Evolutionary conservation across 2,329 filamentous ascomycete species (phyloP).

Genomic region (Curvularia spicifera): DNA sequence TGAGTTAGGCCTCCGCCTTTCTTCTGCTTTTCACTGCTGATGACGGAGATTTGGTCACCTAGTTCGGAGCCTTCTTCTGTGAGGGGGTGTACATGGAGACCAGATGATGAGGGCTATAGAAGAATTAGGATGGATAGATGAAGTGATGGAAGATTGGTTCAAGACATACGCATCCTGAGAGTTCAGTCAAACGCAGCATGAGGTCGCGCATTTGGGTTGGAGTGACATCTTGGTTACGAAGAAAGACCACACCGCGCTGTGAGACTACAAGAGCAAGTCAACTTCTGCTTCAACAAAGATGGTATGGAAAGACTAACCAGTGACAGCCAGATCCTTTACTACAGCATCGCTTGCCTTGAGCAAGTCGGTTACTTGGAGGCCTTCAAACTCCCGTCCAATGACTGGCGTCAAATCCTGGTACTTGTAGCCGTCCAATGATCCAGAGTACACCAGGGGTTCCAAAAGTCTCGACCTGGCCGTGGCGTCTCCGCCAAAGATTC

Average conservation of each 20-base stretch:
- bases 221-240: conserved; percentile 64
- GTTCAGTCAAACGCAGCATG: conserved; percentile 64
- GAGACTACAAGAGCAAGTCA: conserved; percentile 59
- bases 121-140: conserved; percentile 9
- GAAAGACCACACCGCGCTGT: conserved; percentile 72
- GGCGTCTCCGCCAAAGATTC: conserved; percentile 31
- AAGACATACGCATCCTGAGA: conserved; percentile 61
- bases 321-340: conserved; percentile 59
- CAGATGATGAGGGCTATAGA: conserved; percentile 33
- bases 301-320: conserved; percentile 54
- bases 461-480: conserved; percentile 29
- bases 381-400: conserved; percentile 58
- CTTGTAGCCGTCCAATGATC: conserved; percentile 33
- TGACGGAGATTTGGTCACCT: conserved; percentile 50
- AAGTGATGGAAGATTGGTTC: conserved; percentile 27
- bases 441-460: conserved; percentile 33
- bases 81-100: conserved; percentile 44
- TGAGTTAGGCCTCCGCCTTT: conserved; percentile 40
- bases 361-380: conserved; percentile 40
- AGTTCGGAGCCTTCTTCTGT: conserved; percentile 55
- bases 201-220: conserved; percentile 69
- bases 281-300: not conserved
- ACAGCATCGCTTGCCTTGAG: conserved; percentile 47
- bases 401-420: conserved; percentile 57
- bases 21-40: conserved; percentile 46